phyloP scores from a whole-genome alignment of 1,139 yeast species.

The Eremothecium gossypii region DNA sequence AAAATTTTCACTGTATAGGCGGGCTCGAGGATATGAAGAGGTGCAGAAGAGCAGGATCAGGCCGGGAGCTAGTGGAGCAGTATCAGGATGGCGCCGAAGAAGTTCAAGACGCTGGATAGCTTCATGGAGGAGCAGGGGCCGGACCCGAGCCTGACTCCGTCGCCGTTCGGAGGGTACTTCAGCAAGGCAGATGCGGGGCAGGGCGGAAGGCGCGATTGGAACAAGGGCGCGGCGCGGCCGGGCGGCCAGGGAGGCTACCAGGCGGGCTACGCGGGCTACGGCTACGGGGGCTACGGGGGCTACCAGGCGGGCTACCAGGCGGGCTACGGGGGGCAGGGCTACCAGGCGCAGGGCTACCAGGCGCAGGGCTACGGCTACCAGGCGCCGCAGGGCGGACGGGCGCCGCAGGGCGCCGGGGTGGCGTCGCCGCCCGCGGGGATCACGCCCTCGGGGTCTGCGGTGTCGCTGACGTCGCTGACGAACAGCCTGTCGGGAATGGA shows the following conservation, averaged over 20 bases:
- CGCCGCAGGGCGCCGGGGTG: too few species aligned
- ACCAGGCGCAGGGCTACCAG: background rate
- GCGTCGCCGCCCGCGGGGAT: too few species aligned
- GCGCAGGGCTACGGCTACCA: background rate
- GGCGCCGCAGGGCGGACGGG: background rate
- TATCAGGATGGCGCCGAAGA: constrained; percentile 28
- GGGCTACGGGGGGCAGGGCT: background rate
- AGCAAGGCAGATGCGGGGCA: constrained; percentile 15
- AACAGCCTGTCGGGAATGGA: constrained; percentile 61
- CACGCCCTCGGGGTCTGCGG: constrained; percentile 34
- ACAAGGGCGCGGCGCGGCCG: constrained; percentile 8
- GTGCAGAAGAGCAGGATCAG: too few species aligned
- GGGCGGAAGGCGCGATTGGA: constrained; percentile 13
- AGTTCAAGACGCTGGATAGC: constrained; percentile 24
- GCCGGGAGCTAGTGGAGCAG: too few species aligned
- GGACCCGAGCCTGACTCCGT: constrained; percentile 24
- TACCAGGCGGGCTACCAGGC: constrained; percentile 3
- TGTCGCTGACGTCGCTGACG: constrained; percentile 63
- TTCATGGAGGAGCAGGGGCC: constrained; percentile 26
- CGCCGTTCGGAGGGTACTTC: constrained; percentile 30
- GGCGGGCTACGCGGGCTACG: background rate
- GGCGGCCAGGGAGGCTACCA: background rate
- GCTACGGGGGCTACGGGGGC: background rate
- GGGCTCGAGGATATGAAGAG: too few species aligned
- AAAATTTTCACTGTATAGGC: too few species aligned